A percentile compares a stretch with the other conserved stretches of the same genome.
Conservation (phyloP, 2,329 filamentous ascomycete species). For the Fusarium incarnatum region DNA sequence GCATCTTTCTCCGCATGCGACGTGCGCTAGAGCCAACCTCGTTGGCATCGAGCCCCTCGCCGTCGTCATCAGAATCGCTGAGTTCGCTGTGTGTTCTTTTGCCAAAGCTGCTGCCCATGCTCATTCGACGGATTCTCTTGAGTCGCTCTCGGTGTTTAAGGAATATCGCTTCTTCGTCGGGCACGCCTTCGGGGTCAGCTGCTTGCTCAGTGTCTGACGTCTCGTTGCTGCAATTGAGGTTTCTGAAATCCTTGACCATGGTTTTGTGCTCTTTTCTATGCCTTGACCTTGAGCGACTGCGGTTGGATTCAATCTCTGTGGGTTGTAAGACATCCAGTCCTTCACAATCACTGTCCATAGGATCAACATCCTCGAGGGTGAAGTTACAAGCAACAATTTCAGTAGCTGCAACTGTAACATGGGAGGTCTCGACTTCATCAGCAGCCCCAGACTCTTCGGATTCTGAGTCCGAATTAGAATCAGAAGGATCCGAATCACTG, state of each 20-base stretch:
- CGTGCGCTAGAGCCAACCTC: constrained; percentile 61
- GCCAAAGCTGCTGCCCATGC: constrained; percentile 65
- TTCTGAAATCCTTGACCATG: constrained; percentile 59
- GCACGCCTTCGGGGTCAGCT: constrained; percentile 51
- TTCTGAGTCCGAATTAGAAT: constrained; percentile 38
- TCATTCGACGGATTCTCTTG: constrained; percentile 59
- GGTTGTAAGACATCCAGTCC: constrained; percentile 58
- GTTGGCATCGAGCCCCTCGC: constrained; percentile 55
- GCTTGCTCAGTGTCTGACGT: constrained; percentile 53
- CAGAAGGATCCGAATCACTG: constrained; percentile 37
- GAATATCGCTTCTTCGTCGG: constrained; percentile 55
- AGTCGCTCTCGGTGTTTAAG: constrained; percentile 57
- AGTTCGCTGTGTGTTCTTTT: constrained; percentile 67
- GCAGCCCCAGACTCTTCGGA: constrained; percentile 42
- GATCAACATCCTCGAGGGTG: constrained; percentile 61
- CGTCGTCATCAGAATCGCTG: constrained; percentile 62
- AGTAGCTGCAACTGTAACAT: constrained; percentile 32
- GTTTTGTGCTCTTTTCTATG: constrained; percentile 55
- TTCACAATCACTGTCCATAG: constrained; percentile 59
- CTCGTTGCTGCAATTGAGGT: constrained; percentile 59
- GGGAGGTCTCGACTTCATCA: constrained; percentile 41
- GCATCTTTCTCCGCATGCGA: constrained; percentile 60
- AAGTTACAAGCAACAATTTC: constrained; percentile 49
- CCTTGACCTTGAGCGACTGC: constrained; percentile 56
- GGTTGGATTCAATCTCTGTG: constrained; percentile 60